Base-by-base conservation (phyloP, 2,329 filamentous ascomycete genomes). In the Ophiostoma angusticollis region DNA sequence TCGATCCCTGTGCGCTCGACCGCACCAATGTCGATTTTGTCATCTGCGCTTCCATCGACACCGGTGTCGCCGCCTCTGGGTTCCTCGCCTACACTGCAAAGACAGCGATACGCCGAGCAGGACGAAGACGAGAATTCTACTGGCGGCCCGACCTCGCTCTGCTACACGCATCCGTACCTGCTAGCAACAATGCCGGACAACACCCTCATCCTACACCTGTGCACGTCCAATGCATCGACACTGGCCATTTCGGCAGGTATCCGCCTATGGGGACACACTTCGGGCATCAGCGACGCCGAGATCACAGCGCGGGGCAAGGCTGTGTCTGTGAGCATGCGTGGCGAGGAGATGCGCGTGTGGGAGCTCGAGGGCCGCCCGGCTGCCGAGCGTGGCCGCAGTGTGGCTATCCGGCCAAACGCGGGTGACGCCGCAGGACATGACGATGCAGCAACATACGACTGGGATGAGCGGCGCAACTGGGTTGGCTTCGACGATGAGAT, bases 401-500 rank as follows among this genome's bases (percentile, higher is more conserved):
- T 74, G 16, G 65, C 70, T 50, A 61, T 75, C n/a, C 58, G 63
- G 22, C 63, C 68, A 2, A 34, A 24, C 18, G 13, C n/a, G 2
- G 27, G n/a, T 9, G 32, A 35, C 3, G 8, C 14, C 12, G 39
- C 35, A 2, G 29, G 42, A 19, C 40, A 18, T 6, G 34, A 43
- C n/a, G 39, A 50, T 22, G 51, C 18, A n/a, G 42, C 30, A 23
- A 9, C 22, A 9, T 34, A 31, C n/a, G 52, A 54, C 18, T 62
- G 61, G 55, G 63, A 70, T 25, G 66, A 67, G 42, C 57, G 60
- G 35, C 61, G 66, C 43, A 71, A 71, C 37, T 89, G 81, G 74
- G 76, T 94, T 8, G 84, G 84, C 0, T 94, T 94, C 51, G 85
- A 94, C 52, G 84, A 93, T 31, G 84, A 93, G 58, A 85, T 85